Conservation (phyloP, 2,329 filamentous ascomycete genomes). For the Colletotrichum tamarilloi region DNA sequence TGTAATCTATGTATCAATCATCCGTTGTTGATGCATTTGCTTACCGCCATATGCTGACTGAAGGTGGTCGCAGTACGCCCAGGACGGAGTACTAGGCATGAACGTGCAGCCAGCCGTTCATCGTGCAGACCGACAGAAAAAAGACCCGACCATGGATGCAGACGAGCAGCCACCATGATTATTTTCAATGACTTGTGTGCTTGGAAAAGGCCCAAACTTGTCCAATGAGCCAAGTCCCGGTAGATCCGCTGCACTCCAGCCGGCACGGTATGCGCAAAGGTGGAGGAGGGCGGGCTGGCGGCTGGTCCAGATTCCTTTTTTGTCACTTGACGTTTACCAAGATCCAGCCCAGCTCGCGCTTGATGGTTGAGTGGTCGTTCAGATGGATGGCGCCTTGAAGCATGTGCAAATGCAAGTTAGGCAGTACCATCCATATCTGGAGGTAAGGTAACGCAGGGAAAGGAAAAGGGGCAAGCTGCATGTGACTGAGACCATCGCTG, state of each 20-base stretch:
- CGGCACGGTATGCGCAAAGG: neutral
- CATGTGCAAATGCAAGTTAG: conserved; percentile 21
- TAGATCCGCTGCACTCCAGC: conserved; percentile 27
- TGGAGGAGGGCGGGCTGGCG: conserved; percentile 4
- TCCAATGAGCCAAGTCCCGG: conserved; percentile 23
- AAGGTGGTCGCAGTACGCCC: no score
- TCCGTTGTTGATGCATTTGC: neutral
- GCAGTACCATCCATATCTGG: neutral
- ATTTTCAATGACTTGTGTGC: neutral
- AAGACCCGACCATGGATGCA: neutral
- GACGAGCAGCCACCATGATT: conserved; percentile 8
- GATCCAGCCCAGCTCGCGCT: neutral
- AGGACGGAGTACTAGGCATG: no score
- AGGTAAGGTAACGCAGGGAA: neutral
- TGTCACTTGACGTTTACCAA: conserved; percentile 4
- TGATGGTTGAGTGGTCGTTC: neutral
- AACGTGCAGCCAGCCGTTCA: neutral
- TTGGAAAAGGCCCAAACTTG: neutral
- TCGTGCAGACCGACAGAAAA: neutral
- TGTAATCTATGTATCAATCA: neutral
- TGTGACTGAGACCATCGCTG: neutral
- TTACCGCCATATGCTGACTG: conserved; percentile 4
- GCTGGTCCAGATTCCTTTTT: conserved; percentile 13
- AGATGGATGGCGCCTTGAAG: neutral
- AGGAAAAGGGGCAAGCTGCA: neutral